Conservation (phyloP, 1,139 yeast genomes). For the Scheffersomyces illinoinensis region DNA sequence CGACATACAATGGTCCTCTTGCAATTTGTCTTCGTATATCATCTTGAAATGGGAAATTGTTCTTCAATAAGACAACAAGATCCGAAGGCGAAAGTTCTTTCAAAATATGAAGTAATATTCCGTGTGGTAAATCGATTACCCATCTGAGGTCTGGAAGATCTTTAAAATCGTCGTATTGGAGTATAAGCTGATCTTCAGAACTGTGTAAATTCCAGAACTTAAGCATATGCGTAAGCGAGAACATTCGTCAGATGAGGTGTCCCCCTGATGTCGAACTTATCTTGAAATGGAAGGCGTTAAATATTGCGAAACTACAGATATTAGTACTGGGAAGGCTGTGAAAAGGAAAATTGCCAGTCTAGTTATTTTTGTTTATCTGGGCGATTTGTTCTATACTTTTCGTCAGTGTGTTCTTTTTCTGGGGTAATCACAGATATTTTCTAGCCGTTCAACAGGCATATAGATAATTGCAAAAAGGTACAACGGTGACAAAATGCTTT, state of each 20-base stretch:
- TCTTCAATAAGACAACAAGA: not conserved
- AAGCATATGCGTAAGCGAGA: not conserved
- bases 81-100: not conserved
- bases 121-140: not conserved
- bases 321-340: not conserved
- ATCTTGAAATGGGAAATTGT: not conserved
- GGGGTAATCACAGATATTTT: not conserved
- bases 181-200: not conserved
- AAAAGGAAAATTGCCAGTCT: not conserved
- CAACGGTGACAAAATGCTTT: not conserved
- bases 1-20: not conserved
- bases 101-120: not conserved
- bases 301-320: not conserved
- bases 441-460: not conserved
- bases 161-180: not conserved
- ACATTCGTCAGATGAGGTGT: not conserved
- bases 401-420: not conserved
- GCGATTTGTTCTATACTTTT: not conserved
- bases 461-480: not conserved
- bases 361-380: not conserved
- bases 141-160: not conserved
- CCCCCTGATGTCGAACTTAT: not conserved
- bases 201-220: not conserved
- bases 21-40: not conserved
- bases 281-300: not conserved